Evolutionary conservation across 352 stramenopile species (phyloP).

Genomic region (Phytophthora hibernalis): DNA sequence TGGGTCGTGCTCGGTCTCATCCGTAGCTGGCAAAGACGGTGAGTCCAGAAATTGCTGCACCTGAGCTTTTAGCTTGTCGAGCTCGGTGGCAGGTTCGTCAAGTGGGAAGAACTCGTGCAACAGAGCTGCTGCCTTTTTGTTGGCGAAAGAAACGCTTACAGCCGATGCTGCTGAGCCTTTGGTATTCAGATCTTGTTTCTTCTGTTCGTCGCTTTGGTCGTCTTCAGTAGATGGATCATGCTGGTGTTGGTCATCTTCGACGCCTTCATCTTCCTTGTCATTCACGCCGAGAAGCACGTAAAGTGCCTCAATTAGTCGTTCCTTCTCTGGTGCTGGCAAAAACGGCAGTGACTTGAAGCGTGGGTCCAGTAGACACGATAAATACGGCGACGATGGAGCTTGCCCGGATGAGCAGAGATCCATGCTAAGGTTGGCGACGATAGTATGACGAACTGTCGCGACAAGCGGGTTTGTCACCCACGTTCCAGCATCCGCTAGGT

Average conservation of each 20-base stretch:
- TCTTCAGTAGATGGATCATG: constrained; percentile 14
- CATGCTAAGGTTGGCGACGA: constrained; percentile 55
- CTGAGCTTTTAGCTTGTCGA: constrained; percentile 68
- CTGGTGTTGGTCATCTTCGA: constrained; percentile 25
- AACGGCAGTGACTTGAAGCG: constrained; percentile 83
- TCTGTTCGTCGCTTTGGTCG: constrained; percentile 33
- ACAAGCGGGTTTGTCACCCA: constrained; percentile 75
- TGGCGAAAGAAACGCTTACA: constrained; percentile 9
- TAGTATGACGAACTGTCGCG: constrained; percentile 64
- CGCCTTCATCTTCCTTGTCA: constrained; percentile 40
- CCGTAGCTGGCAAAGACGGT: constrained; percentile 63
- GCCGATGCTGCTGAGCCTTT: constrained; percentile 26
- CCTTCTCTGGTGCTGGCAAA: constrained; percentile 56
- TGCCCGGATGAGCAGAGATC: constrained; percentile 59
- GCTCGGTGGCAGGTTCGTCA: constrained; percentile 56
- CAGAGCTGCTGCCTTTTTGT: constrained; percentile 42
- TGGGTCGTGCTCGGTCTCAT: constrained; percentile 79
- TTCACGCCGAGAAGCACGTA: constrained; percentile 55
- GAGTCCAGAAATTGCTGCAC: constrained; percentile 81
- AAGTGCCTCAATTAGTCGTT: constrained; percentile 62
- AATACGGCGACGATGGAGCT: constrained; percentile 63
- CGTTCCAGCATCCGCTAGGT: constrained; percentile 62
- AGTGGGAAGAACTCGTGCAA: constrained; percentile 73
- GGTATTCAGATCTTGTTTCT: constrained; percentile 24
- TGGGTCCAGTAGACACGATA: constrained; percentile 74